Base-by-base conservation (phyloP, 192 early-diverging fungal species). In the Irineochytrium annulatum region DNA sequence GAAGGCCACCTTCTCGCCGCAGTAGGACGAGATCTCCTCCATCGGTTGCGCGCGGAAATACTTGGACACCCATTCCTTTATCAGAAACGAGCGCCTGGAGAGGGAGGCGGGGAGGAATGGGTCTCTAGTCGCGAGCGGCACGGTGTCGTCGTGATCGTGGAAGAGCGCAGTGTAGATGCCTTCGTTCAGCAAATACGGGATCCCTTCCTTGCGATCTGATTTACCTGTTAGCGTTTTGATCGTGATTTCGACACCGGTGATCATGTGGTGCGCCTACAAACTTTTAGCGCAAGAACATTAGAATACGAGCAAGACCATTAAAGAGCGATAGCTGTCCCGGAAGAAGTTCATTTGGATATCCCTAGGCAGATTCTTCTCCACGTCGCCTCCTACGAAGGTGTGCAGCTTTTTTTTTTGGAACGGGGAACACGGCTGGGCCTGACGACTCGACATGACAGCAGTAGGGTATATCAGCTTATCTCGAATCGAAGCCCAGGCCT, bases 1-100 rank as follows among this genome's bases (percentile, higher is more conserved):
- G 0, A 85, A 58, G 4, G 76, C 82, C 35, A 81, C 60, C 43
- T 77, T 80, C 60, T 86, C 84, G 20, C 84, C 84, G 63, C 79
- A 85, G 62, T 86, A 86, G 26, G 60, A 53, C 20, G 69, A 68
- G 30, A 83, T 72, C 13, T 77, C 66, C 29, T 83, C 74, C 14
- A 83, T 30, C 1, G 81, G 81, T 45, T 81, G 78, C 0, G 48
- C 16, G n/a, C 27, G n/a, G 37, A 51, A 52, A 30, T 71, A 72
- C 43, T 58, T 57, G 22, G 43, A 44, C 2, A 55, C 62, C 60
- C 64, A 56, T 31, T 48, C 37, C 8, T 43, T 24, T 8, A 24
- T 19, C 60, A 69, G 30, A 14, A 53, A 68, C 14, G 34, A 32
- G 5, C 69, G 68, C 4, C n/a, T n/a, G n/a, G n/a, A n/a, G n/a